Conservation (phyloP, 306 rosid species). For the Amphicarpaea edgeworthii region DNA sequence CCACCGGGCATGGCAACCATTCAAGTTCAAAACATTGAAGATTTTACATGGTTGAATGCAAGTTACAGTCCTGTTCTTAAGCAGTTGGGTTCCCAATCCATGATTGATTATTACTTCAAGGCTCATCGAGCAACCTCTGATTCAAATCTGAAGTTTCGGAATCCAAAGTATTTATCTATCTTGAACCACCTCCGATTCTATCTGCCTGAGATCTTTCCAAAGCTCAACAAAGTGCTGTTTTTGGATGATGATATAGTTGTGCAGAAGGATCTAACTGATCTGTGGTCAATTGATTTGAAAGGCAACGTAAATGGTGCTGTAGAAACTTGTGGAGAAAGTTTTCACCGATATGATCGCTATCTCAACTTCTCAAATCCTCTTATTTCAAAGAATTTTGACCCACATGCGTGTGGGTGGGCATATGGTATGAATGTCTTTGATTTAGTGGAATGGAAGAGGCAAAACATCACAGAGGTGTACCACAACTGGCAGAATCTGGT, state of each 20-base stretch:
- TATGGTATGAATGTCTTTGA: conserved; percentile 98
- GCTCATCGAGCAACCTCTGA: conserved; percentile 85
- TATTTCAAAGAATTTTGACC: conserved; percentile 84
- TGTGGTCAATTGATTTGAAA: conserved; percentile 87
- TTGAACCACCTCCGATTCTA: conserved; percentile 98
- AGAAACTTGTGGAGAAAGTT: conserved; percentile 96
- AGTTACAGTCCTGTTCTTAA: conserved; percentile 97
- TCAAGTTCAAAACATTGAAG: conserved; percentile 90
- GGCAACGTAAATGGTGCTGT: conserved; percentile 98
- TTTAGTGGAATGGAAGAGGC: conserved; percentile 93
- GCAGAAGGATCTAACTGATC: conserved; percentile 86
- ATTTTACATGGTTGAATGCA: conserved; percentile 93
- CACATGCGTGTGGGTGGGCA: conserved; percentile 99
- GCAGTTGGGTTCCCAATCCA: conserved; percentile 86
- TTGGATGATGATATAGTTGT: conserved; percentile 97
- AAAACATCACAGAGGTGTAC: conserved; percentile 89
- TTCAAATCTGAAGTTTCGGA: conserved; percentile 87
- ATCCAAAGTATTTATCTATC: conserved; percentile 95
- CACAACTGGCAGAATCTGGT: conserved; percentile 98
- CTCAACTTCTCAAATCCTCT: conserved; percentile 96
- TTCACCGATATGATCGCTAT: conserved; percentile 95
- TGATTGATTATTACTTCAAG: conserved; percentile 92
- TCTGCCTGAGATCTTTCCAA: conserved; percentile 94
- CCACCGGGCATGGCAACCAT: conserved; percentile 84
- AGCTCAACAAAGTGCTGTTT: conserved; percentile 87